Conservation (phyloP, 2,329 filamentous ascomycete genomes). For the Fusarium torulosum region DNA sequence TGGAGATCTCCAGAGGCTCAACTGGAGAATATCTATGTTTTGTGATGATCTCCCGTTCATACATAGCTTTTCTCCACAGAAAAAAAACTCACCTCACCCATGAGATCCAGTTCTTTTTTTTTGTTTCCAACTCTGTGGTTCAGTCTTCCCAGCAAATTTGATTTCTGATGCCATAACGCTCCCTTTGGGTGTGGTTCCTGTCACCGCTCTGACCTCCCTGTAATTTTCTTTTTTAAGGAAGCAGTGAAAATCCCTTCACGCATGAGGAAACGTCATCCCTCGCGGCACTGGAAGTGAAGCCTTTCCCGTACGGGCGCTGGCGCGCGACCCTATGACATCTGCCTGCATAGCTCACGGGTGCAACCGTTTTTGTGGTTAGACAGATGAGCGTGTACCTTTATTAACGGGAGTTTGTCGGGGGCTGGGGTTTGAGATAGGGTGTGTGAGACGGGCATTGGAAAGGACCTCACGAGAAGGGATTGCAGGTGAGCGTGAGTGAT, state of each 20-base stretch:
- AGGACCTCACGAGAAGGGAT: background rate
- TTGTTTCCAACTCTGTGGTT: background rate
- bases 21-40: constrained; percentile 23
- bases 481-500: background rate
- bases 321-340: constrained; percentile 41
- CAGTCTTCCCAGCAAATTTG: background rate
- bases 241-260: constrained; percentile 28
- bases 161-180: background rate
- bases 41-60: constrained; percentile 43
- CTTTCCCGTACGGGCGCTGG: constrained; percentile 16
- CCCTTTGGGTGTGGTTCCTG: constrained; percentile 12
- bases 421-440: background rate
- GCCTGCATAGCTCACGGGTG: constrained; percentile 21
- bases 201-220: constrained; percentile 11
- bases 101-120: background rate
- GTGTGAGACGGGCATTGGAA: constrained; percentile 1
- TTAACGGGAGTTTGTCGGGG: background rate
- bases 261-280: constrained; percentile 36
- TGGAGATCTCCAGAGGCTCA: constrained; percentile 30
- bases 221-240: constrained; percentile 4
- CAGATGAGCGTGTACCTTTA: background rate
- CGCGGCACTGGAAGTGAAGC: constrained; percentile 1
- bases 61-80: constrained; percentile 29
- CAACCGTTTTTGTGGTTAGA: constrained; percentile 20
- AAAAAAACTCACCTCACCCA: constrained; percentile 29